Percentiles rank a stretch among this genome's conserved stretches.
These are phyloP conservation scores for Rhododendron kiyosumense DNA, from an alignment of 148 eudicot species.

Conservation along the genomic window DNA sequence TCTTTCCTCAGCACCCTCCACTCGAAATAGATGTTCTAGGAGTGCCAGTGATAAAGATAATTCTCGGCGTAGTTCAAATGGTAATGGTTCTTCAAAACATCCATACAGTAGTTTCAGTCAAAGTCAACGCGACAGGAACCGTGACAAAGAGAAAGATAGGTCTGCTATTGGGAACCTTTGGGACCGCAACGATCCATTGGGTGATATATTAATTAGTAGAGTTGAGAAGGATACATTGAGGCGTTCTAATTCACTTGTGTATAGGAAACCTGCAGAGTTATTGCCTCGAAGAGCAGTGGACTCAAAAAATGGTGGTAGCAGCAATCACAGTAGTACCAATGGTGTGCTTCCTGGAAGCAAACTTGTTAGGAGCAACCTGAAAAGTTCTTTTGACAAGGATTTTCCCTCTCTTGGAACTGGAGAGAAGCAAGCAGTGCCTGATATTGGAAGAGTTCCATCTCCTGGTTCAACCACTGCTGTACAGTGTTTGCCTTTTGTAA, in stretches of 20 bases:
- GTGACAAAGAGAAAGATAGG: constrained; percentile 63
- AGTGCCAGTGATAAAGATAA: constrained; percentile 41
- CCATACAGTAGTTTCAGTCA: constrained; percentile 67
- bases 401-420: constrained; percentile 41
- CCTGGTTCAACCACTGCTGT: constrained; percentile 33
- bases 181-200: constrained; percentile 66
- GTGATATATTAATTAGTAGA: constrained; percentile 38
- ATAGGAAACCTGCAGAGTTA: constrained; percentile 47
- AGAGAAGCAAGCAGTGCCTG: constrained; percentile 26
- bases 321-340: constrained; percentile 26
- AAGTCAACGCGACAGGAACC: constrained; percentile 43
- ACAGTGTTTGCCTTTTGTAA: constrained; percentile 30
- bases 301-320: constrained; percentile 24
- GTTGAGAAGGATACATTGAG: constrained; percentile 48
- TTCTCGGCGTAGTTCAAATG: constrained; percentile 54
- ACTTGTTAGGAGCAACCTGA: constrained; percentile 30
- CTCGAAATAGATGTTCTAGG: constrained; percentile 39
- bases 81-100: constrained; percentile 66
- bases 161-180: constrained; percentile 41
- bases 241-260: constrained; percentile 62
- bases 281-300: constrained; percentile 31
- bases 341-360: constrained; percentile 34
- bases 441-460: constrained; percentile 35
- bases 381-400: constrained; percentile 58
- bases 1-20: constrained; percentile 33